phyloP scores from a whole-genome alignment of 192 early-diverging fungal genomes.

The Coemansia sp. region DNA sequence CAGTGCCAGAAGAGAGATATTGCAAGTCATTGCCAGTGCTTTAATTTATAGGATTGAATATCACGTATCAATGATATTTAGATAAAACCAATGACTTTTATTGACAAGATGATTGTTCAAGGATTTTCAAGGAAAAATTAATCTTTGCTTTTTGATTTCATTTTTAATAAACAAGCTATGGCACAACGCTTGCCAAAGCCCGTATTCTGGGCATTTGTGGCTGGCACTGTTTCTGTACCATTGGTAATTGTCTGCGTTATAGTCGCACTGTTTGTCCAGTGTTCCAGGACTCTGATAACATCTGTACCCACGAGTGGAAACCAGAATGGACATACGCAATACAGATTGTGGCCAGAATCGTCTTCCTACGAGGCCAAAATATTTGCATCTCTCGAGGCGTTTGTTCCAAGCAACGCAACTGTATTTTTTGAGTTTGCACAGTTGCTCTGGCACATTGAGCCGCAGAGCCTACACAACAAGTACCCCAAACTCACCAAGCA shows the following conservation, averaged over 20 bases:
- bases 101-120: too few species aligned
- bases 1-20: too few species aligned
- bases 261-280: not conserved
- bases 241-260: not conserved
- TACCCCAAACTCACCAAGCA: slow-evolving; percentile 8
- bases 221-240: not conserved
- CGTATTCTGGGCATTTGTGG: not conserved
- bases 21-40: too few species aligned
- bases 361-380: slow-evolving; percentile 20
- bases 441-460: slow-evolving; percentile 22
- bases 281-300: not conserved
- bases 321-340: not conserved
- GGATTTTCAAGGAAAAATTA: not conserved
- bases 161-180: not conserved
- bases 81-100: too few species aligned
- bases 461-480: slow-evolving; percentile 12
- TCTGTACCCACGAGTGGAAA: not conserved
- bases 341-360: slow-evolving; percentile 14
- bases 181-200: not conserved
- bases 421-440: slow-evolving; percentile 19
- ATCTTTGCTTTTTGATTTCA: not conserved
- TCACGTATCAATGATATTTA: too few species aligned
- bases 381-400: slow-evolving; percentile 8
- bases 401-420: slow-evolving; percentile 1
- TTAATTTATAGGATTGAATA: too few species aligned